Evolutionary conservation across 1,284 basidiomycete genomes (phyloP).

Genomic region (Ceratorhiza oryzae-sativae): DNA sequence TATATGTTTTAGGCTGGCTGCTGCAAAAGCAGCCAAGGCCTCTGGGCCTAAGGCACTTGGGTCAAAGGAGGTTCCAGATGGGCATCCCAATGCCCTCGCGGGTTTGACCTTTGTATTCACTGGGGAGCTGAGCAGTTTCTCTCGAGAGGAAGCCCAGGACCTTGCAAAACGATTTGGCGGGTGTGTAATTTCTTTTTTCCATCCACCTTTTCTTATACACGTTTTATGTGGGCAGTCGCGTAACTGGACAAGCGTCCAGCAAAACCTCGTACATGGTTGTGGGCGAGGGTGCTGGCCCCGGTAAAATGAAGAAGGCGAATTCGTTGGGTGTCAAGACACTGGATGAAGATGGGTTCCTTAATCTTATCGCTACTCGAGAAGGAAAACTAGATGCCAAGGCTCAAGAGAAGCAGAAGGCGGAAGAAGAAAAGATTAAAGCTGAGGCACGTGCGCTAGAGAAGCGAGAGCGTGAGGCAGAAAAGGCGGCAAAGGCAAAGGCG

Average conservation of each 20-base stretch:
- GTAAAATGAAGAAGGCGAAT: conserved; percentile 85
- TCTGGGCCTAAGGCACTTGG: conserved; percentile 77
- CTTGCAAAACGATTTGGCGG: conserved; percentile 93
- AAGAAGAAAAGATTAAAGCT: conserved; percentile 74
- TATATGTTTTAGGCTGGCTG: conserved; percentile 47
- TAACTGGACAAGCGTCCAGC: conserved; percentile 86
- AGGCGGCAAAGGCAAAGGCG: conserved; percentile 47
- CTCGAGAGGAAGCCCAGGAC: conserved; percentile 87
- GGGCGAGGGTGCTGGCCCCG: conserved; percentile 86
- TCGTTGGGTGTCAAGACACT: conserved; percentile 79
- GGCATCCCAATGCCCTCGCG: conserved; percentile 78
- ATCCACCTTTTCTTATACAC: conserved; percentile 24
- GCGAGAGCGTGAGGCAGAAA: conserved; percentile 64
- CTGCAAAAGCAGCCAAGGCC: conserved; percentile 68
- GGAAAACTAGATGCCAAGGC: conserved; percentile 76
- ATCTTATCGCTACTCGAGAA: conserved; percentile 74
- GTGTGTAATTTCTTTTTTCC: conserved; percentile 56
- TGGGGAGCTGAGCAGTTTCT: conserved; percentile 86
- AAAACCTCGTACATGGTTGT: conserved; percentile 92
- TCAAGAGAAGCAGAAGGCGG: conserved; percentile 82
- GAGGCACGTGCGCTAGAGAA: conserved; percentile 80
- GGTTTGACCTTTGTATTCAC: conserved; percentile 96
- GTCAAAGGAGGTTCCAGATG: conserved; percentile 82
- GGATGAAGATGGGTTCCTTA: conserved; percentile 87
- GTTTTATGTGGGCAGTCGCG: conserved; percentile 62